These are phyloP conservation scores for Edaphochlamys debaryana DNA, from an alignment of 139 green algal species.

Conservation along the genomic window DNA sequence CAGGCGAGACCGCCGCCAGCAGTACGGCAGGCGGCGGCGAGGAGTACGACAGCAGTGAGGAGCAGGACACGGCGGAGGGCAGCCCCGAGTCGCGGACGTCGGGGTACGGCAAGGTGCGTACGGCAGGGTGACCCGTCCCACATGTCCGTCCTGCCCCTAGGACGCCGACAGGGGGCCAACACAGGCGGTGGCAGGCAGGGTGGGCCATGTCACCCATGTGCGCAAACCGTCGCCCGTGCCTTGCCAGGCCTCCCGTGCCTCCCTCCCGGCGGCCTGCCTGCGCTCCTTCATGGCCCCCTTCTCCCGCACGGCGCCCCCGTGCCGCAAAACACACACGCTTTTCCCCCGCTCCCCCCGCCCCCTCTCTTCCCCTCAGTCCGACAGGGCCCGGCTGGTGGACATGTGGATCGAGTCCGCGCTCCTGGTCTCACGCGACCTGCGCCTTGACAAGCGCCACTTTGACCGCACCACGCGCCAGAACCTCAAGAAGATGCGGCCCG, in stretches of 20 bases:
- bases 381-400: slow-evolving; percentile 34
- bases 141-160: too few species aligned
- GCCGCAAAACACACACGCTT: neutral
- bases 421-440: slow-evolving; percentile 29
- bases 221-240: too few species aligned
- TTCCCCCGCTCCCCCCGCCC: neutral
- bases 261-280: too few species aligned
- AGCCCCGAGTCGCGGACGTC: slow-evolving; percentile 8
- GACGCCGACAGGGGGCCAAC: too few species aligned
- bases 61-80: slow-evolving; percentile 19
- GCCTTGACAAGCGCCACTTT: slow-evolving; percentile 37
- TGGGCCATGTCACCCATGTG: too few species aligned
- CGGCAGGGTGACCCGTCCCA: too few species aligned
- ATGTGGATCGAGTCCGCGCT: slow-evolving; percentile 29
- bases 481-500: slow-evolving; percentile 39
- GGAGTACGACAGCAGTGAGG: slow-evolving; percentile 18
- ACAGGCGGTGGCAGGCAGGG: too few species aligned
- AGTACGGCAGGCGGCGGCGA: neutral
- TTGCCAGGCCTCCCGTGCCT: too few species aligned
- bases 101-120: slow-evolving; percentile 26
- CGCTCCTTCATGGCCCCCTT: too few species aligned
- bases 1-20: slow-evolving; percentile 10
- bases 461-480: slow-evolving; percentile 38
- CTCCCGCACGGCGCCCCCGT: too few species aligned
- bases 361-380: too few species aligned